Conservation (phyloP, 192 early-diverging fungal species). For the Backusella circina region DNA sequence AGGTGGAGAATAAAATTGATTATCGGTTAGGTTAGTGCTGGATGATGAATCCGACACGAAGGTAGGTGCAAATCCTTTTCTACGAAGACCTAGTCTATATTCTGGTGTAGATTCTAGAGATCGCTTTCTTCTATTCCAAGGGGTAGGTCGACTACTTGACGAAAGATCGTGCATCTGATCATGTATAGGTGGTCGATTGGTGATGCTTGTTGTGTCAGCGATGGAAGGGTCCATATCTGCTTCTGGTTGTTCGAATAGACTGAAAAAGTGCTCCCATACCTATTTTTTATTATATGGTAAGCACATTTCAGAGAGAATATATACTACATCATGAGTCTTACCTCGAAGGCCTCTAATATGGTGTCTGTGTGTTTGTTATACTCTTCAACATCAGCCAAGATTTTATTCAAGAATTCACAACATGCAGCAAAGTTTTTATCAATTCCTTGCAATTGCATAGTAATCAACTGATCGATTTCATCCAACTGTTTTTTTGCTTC, state of each 20-base stretch:
- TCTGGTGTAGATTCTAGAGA: background rate
- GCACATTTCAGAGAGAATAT: background rate
- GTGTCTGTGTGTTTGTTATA: background rate
- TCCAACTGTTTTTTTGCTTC: background rate
- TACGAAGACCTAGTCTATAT: background rate
- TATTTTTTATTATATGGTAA: background rate
- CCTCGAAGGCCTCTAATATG: background rate
- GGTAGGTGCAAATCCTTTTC: background rate
- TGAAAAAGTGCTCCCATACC: background rate
- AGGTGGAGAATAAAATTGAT: background rate
- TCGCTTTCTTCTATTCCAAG: background rate
- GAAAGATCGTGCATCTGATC: background rate
- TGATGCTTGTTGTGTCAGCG: background rate
- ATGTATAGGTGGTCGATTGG: background rate
- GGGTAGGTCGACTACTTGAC: background rate
- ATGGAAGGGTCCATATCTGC: background rate
- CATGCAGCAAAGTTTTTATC: background rate
- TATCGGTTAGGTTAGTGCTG: background rate
- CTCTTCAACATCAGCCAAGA: background rate
- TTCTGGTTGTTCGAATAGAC: background rate
- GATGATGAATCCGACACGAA: background rate
- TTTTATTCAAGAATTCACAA: background rate
- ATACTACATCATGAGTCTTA: background rate
- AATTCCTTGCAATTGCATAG: background rate
- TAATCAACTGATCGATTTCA: background rate